Base-by-base conservation (phyloP, 2,329 filamentous ascomycete genomes). In the Colletotrichum sp. region DNA sequence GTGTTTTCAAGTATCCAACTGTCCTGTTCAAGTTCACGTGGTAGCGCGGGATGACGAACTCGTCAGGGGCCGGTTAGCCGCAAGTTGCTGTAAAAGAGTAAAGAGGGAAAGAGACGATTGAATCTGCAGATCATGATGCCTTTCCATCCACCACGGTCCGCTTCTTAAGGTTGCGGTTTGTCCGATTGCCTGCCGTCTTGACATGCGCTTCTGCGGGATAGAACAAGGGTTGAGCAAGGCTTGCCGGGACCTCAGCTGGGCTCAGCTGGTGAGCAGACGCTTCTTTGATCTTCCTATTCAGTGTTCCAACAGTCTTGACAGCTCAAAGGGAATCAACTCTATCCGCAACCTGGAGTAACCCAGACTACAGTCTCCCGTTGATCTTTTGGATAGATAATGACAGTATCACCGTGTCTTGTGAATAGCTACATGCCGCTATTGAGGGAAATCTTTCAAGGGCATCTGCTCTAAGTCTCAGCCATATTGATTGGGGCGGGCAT, bases 11-110 rank as follows among this genome's bases (percentile, higher is more conserved):
- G 39, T 1, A 6, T n/a, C 0, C 9, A n/a, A 0, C 8, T 44
- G 36, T 44, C 39, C 39, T 44, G 0, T 0, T 0, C 19, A 11
- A 5, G 39, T 0, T 0, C n/a, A 22, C 6, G 2, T 22, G n/a
- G 44, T 19, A 48, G 44, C 0, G 13, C 0, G 11, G 3, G n/a
- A 22, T 48, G 19, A n/a, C 39, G 19, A 12, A 22, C 19, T 48
- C 5, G 0, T 48, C 11, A 52, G 6, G n/a, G 44, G 44, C n/a
- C 6, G n/a, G 6, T 52, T 22, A 52, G n/a, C 44, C 44, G 44
- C 2, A 22, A 22, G 44, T 13, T 22, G 6, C 44, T 13, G 0
- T 1, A 5, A 52, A 4, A 7, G 44, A 22, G 11, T 52, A 13
- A 19, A 48, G 0, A 48, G n/a, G 19, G 39, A 48, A 48, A 48